Base-by-base conservation (phyloP, 345 rosid species). In the Sisymbrium irio region DNA sequence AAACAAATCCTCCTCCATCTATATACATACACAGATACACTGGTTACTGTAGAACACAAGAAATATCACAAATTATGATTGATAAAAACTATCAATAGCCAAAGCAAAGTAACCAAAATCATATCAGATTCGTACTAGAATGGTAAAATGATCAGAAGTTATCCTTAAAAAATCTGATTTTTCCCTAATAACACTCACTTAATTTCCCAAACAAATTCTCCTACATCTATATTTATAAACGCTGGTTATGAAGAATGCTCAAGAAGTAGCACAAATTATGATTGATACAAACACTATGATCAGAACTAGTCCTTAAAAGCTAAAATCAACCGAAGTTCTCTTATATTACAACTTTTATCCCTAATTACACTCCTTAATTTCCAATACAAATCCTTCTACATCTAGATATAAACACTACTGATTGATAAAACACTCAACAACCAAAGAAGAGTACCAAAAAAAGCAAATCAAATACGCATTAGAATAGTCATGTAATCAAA, bases 31-130 rank as follows among this genome's bases (percentile, higher is more conserved):
- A 14, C 2, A 44, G 6, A 15, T n/a, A 44, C 10, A 44, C 49
- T 44, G 4, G 20, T 15, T 35, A 1, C 9, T 5, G 11, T 8
- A 36, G 11, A 36, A 36, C 2, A 36, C 39, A 36, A 36, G 3
- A 36, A 1, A 36, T 36, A 90, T 63, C 82, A 90, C 37, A 47
- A 87, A 90, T 18, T 90, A 90, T 92, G 88, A 51, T 25, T 11
- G 33, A 28, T 54, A n/a, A 3, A 6, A 10, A 12, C 13, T 36
- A 14, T 42, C 11, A 54, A 25, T 10, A 25, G 30, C n/a, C 15
- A 57, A 35, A 42, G 1, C 35, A 27, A 2, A 22, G 15, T 5
- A 50, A 22, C 19, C 25, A 9, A 55, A 27, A 41, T 37, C 25
- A 22, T 55, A 40, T 30, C n/a, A 53, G 39, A 68, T 14, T 54